Evolutionary conservation across 176 grass and related monocot species (phyloP).

Genomic region (Paspalum vaginatum): DNA sequence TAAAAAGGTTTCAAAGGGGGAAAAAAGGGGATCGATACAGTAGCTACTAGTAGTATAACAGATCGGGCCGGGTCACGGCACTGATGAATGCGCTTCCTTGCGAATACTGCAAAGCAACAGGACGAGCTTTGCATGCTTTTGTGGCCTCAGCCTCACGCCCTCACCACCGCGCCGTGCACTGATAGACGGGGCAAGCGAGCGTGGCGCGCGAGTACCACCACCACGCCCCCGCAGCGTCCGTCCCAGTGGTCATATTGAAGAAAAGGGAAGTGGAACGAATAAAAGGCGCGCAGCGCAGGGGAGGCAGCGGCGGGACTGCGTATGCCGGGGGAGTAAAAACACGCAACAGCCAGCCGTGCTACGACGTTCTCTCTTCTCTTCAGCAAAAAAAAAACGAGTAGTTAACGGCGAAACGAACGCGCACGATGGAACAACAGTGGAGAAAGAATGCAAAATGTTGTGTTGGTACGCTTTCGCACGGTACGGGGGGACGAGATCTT

Average conservation of each 20-base stretch:
- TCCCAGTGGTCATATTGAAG: background rate
- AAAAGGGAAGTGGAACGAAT: background rate
- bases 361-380: no score
- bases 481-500: background rate
- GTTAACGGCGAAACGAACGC: background rate
- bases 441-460: background rate
- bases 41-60: no score
- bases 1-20: background rate
- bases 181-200: no score
- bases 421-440: no score
- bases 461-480: background rate
- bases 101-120: constrained; percentile 4
- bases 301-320: no score
- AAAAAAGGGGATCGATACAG: no score
- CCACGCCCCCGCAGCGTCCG: no score
- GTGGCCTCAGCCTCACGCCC: background rate
- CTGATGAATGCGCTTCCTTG: constrained; percentile 5
- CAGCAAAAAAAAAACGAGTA: no score
- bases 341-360: constrained; percentile 25
- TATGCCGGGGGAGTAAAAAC: no score
- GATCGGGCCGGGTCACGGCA: no score
- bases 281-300: background rate
- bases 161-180: background rate
- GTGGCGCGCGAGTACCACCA: background rate
- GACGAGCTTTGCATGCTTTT: background rate